A percentile compares a stretch with the other conserved stretches of the same genome.
phyloP scores from a whole-genome alignment of 352 stramenopile species.

The Lagenidium giganteum region DNA sequence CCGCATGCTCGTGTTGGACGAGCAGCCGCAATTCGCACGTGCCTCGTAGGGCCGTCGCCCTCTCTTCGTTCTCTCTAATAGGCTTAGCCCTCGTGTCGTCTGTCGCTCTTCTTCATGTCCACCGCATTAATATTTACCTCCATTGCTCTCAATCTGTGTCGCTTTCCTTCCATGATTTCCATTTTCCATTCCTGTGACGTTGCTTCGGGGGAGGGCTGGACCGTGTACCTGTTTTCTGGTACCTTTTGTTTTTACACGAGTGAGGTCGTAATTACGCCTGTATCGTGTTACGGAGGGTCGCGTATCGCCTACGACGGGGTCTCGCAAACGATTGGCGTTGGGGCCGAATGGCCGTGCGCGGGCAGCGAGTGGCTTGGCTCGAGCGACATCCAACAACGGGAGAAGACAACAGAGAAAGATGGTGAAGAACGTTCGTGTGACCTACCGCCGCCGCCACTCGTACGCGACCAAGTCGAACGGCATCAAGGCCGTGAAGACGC shows the following conservation, averaged over 20 bases:
- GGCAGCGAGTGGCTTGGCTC: constrained; percentile 5
- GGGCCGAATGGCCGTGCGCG: constrained; percentile 8
- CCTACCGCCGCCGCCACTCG: constrained; percentile 93
- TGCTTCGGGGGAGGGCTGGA: too few species aligned
- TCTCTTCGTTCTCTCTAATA: constrained; percentile 1
- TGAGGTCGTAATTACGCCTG: constrained; percentile 5
- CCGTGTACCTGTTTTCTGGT: too few species aligned
- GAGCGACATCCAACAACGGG: constrained; percentile 53
- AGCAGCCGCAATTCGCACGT: not conserved
- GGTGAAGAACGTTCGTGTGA: constrained; percentile 95
- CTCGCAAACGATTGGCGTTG: constrained; percentile 21
- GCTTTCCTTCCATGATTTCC: too few species aligned
- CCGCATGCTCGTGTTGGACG: not conserved
- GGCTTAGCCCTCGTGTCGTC: not conserved
- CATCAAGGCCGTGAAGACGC: constrained; percentile 94
- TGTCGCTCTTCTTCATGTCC: not conserved
- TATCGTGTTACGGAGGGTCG: not conserved
- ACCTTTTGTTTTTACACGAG: too few species aligned
- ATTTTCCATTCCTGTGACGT: too few species aligned
- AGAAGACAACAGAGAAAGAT: constrained; percentile 78
- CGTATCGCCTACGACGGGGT: constrained; percentile 2
- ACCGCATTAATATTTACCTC: constrained; percentile 1
- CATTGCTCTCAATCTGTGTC: not conserved
- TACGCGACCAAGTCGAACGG: constrained; percentile 96
- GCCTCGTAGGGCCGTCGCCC: not conserved